These are phyloP conservation scores for Plectosphaerella plurivora DNA, from an alignment of 2,329 filamentous ascomycete genomes.

Conservation along the genomic window DNA sequence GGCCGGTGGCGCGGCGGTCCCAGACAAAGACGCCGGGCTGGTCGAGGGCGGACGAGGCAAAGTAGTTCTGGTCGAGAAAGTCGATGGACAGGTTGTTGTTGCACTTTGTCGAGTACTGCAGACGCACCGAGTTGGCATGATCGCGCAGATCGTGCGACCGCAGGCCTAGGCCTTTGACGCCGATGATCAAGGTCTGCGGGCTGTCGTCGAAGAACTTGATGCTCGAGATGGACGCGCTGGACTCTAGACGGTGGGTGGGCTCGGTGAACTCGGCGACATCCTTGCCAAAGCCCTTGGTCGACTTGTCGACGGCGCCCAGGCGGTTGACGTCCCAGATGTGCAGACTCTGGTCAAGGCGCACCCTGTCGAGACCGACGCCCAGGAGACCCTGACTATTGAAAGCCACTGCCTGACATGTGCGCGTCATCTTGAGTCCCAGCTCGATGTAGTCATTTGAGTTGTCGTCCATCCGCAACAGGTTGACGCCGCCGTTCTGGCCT, in stretches of 20 bases:
- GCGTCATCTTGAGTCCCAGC: conserved; percentile 68
- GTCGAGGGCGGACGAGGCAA: conserved; percentile 73
- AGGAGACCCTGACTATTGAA: conserved; percentile 70
- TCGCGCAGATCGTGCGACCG: conserved; percentile 73
- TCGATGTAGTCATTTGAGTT: conserved; percentile 61
- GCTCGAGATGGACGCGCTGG: conserved; percentile 72
- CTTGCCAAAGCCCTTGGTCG: conserved; percentile 43
- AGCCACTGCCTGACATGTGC: conserved; percentile 76
- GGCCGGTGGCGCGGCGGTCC: conserved; percentile 64
- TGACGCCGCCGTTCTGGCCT: conserved; percentile 69
- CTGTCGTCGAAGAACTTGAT: conserved; percentile 77
- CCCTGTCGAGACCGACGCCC: conserved; percentile 74
- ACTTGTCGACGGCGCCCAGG: conserved; percentile 44
- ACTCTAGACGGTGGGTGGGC: conserved; percentile 55
- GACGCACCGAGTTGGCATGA: conserved; percentile 49
- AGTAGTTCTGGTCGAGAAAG: conserved; percentile 76
- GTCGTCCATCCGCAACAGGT: conserved; percentile 68
- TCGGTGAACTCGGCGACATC: conserved; percentile 47
- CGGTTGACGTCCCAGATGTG: conserved; percentile 78
- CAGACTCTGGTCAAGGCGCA: conserved; percentile 75
- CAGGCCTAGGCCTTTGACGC: conserved; percentile 70
- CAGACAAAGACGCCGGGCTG: conserved; percentile 72
- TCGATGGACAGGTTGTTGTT: conserved; percentile 74
- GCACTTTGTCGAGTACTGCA: conserved; percentile 52
- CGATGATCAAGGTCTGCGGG: conserved; percentile 70